Base-by-base conservation (phyloP, 2,329 filamentous ascomycete genomes). In the Phaeosphaeriaceae sp. region DNA sequence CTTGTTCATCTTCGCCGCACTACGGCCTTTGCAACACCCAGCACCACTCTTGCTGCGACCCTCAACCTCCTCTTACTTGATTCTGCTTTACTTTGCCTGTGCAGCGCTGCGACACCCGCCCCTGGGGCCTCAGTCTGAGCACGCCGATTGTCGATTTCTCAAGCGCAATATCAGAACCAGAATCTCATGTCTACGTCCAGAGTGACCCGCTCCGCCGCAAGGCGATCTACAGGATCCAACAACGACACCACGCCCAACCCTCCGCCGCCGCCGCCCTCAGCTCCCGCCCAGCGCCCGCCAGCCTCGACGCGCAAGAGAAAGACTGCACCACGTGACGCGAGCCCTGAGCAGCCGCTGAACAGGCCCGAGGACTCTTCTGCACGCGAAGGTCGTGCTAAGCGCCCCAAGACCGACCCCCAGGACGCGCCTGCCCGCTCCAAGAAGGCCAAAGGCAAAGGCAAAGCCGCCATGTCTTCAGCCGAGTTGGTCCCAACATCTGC, bases 171-270 rank as follows among this genome's bases (percentile, higher is more conserved):
- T 66, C 69, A 75, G 69, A 78, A 83, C 63, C 69, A 75, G 69
- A 78, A 83, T 89, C 91, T 94, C 89, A 97, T 97, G 93, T 92
- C 31, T 36, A 13, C 91, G 88, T 84, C 89, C 87, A 97, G 93
- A 91, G 89, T 95, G 75, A 97, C 94, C 85, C 92, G 94, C 84
- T 95, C 93, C 75, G 90, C 93, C 80, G 91, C 93, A 83, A 93
- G 93, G 85, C 89, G 92, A 87, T 91, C 91, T 83, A 90, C 91
- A 81, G 85, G 84, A 75, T 75, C 77, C 65, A 77, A 87, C 63
- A 74, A 62, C 71, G 63, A 73, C 53, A 65, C 63, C 56, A 65
- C 68, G 31, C 72, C 70, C 58, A 70, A 82, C 80, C 81, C 69
- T 65, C 74, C 63, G 65, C 71, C 67, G 60, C 72, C 80, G 74